Base-by-base conservation (phyloP, 73 alveolate species). In the Symbiodinium pilosum region DNA sequence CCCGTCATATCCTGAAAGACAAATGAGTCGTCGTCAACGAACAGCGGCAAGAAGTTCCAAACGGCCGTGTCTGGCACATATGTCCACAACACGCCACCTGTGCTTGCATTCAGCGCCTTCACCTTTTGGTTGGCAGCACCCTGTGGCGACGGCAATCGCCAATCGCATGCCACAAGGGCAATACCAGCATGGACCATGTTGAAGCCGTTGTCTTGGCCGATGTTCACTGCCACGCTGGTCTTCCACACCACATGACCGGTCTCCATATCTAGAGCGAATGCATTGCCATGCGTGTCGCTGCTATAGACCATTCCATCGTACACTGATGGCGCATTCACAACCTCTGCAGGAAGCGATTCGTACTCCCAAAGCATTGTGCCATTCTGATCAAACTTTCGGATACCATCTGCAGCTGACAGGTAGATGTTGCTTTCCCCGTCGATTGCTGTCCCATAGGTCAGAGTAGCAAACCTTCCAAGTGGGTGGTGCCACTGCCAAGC, bases 401-500 rank as follows among this genome's bases (percentile, higher is more conserved):
- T 77, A 43, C 94, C 94, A 56, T 87, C 94, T 16, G 94, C 94
- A 0, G 94, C 94, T 4, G 94, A 56, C 34, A 87, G 94, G 56
- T 87, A 87, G 34, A 87, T 51, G 41, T 59, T 85, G 69, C 39
- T 36, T 56, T 59, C 85, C 30, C 59, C 59, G 43, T 87, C 94
- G 68, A 87, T 52, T 38, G 94, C 94, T 24, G 94, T 87, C 32
- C 94, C 94, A 20, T n/a, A 87, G 36, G 94, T 87, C 56, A 87
- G 20, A 40, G 94, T 87, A 30, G 59, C 85, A 42, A 56, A 87
- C 36, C 94, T 39, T 4, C 94, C 94, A 2, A 3, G 43, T 2
- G 94, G 94, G 28, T 87, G 94, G 41, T 87, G 94, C 94, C 94
- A 87, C 86, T 64, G 39, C 94, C 94, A 87, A 8, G 71, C 73